Conservation (phyloP, 305 asterid genomes). For the Euphrasia arctica region DNA sequence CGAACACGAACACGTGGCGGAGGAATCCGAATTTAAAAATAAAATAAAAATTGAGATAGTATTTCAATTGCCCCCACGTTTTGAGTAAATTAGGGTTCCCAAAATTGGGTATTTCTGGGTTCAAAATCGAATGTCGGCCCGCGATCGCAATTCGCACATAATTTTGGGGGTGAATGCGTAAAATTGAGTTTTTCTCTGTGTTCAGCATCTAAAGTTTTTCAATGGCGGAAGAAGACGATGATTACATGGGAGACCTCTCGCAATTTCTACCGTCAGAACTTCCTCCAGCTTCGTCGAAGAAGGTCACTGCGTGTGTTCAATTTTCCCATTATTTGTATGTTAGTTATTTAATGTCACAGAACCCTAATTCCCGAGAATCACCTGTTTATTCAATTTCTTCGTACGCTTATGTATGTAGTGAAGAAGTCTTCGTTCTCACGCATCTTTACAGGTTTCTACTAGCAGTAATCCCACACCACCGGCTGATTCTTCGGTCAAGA, state of each 20-base stretch:
- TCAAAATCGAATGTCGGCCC: too few species aligned
- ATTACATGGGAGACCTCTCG: slow-evolving; percentile 93
- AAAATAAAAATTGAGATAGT: too few species aligned
- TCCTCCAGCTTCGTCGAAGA: slow-evolving; percentile 46
- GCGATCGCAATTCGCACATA: too few species aligned
- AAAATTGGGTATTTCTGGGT: too few species aligned
- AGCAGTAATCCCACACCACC: slow-evolving; percentile 26
- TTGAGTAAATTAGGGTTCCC: too few species aligned
- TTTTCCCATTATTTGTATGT: neutral
- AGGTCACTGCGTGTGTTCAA: slow-evolving; percentile 30
- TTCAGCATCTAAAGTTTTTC: neutral
- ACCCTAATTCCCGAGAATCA: slow-evolving; percentile 28
- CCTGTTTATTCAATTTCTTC: slow-evolving; percentile 1
- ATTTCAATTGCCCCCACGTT: too few species aligned
- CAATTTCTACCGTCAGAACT: slow-evolving; percentile 53
- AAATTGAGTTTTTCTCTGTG: too few species aligned
- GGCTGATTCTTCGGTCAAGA: slow-evolving; percentile 46
- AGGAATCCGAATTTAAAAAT: too few species aligned
- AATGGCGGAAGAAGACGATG: slow-evolving; percentile 43
- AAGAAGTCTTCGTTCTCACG: neutral
- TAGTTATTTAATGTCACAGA: neutral
- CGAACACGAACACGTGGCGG: too few species aligned
- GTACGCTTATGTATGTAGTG: neutral
- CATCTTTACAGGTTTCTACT: slow-evolving; percentile 39
- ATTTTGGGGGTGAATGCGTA: too few species aligned